Base-by-base conservation (phyloP, 2,329 filamentous ascomycete species). In the Colletotrichum navitas region DNA sequence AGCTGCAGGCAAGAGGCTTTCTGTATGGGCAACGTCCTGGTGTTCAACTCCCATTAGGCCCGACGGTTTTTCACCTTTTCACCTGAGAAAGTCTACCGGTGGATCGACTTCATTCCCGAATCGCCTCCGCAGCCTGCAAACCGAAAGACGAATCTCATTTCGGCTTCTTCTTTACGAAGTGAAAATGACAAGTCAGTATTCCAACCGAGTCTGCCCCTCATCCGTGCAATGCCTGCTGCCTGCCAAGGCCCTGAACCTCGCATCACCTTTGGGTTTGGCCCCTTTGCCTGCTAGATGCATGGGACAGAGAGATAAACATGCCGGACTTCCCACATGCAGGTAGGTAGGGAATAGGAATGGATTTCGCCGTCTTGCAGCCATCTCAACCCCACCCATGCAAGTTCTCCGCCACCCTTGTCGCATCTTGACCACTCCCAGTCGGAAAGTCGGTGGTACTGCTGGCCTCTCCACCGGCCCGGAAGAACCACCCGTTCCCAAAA, bases 131-230 rank as follows among this genome's bases (percentile, higher is more conserved):
- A 21, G 24, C 26, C 34, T 16, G 32, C 60, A 62, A 62, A 62
- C 60, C 34, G 60, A 16, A 51, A 52, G n/a, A 62, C 52, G 60
- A 52, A 32, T 14, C n/a, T 51, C 60, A 62, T 51, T 32, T 39
- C 59, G 16, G 47, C 26, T 62, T 24, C 16, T 14, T 21, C n/a
- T 26, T 32, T n/a, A 21, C 12, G 3, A 62, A 32, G 14, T 39
- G 45, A 29, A 51, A 21, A 36, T 62, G 45, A 41, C 34, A 2
- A 39, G 45, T 51, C 60, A 39, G n/a, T 36, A 39, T 26, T 24
- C n/a, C 10, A 6, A 18, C 34, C 26, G 18, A 36, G 21, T 11
- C 24, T 55, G 34, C 18, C 18, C 36, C 49, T 63, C 36, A 43
- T 32, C 24, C 10, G 34, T 24, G 45, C 24, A 5, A 32, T 52